Percentiles rank a stretch among this genome's conserved stretches.
Conservation (phyloP, 1,284 basidiomycete genomes). For the Malassezia equina region DNA sequence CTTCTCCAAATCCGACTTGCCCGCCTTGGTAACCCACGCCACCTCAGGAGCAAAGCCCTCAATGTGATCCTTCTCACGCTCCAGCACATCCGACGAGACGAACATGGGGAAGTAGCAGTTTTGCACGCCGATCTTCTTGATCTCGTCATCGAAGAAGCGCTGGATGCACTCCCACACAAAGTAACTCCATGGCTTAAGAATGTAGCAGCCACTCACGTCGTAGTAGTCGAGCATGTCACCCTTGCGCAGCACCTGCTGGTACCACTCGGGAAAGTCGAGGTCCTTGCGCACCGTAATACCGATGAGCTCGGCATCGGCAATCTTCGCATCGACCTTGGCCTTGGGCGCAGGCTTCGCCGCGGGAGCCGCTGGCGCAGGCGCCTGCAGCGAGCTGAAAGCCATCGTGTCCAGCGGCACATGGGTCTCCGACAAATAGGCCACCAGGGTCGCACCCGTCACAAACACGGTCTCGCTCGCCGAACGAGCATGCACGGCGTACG, state of each 20-base stretch:
- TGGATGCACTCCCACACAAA: slow-evolving; percentile 94
- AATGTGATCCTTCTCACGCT: slow-evolving; percentile 95
- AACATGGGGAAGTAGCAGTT: slow-evolving; percentile 99
- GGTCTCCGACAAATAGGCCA: slow-evolving; percentile 35
- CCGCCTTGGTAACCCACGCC: slow-evolving; percentile 95
- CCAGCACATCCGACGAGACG: slow-evolving; percentile 80
- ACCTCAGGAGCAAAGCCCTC: slow-evolving; percentile 99
- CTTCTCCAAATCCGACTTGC: slow-evolving; percentile 85
- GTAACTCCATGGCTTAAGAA: slow-evolving; percentile 94
- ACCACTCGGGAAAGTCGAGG: slow-evolving; percentile 46
- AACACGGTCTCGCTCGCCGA: slow-evolving; percentile 40
- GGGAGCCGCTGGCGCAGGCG: slow-evolving; percentile 21
- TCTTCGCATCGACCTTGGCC: slow-evolving; percentile 30
- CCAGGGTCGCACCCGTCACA: slow-evolving; percentile 34
- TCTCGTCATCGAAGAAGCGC: slow-evolving; percentile 53
- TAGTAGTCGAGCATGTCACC: slow-evolving; percentile 99
- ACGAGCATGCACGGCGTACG: slow-evolving; percentile 35
- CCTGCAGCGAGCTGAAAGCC: slow-evolving; percentile 28
- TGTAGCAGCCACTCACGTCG: slow-evolving; percentile 95
- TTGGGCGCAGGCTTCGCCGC: slow-evolving; percentile 20
- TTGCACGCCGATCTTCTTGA: slow-evolving; percentile 88
- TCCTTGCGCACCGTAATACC: slow-evolving; percentile 47
- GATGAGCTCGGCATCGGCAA: slow-evolving; percentile 43
- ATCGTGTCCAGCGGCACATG: slow-evolving; percentile 36
- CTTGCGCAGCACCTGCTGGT: slow-evolving; percentile 76